A percentile compares a stretch with the other conserved stretches of the same genome.
Conservation (phyloP, 352 stramenopile genomes). For the Elongisporangium anandrum region DNA sequence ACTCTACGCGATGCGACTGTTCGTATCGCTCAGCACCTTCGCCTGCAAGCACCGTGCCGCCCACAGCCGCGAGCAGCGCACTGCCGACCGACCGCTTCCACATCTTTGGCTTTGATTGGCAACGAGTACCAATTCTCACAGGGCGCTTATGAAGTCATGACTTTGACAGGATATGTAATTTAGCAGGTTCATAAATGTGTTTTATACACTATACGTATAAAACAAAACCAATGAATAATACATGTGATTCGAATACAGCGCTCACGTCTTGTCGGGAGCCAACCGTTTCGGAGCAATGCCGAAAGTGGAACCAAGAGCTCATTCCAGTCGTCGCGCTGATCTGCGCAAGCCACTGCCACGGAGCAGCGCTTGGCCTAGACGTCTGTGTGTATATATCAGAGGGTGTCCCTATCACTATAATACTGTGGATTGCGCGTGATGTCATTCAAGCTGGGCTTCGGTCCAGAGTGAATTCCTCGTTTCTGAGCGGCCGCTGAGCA, state of each 20-base stretch:
- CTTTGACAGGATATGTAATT: background rate
- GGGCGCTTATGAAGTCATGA: background rate
- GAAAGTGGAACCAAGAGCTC: background rate
- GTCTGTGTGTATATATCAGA: conserved; percentile 8
- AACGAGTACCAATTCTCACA: conserved; percentile 4
- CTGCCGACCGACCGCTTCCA: conserved; percentile 8
- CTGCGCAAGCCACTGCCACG: background rate
- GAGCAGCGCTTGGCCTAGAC: background rate
- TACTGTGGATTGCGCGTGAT: conserved; percentile 46
- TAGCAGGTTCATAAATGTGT: background rate
- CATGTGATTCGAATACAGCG: background rate
- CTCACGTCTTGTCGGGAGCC: background rate
- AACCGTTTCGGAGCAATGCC: background rate
- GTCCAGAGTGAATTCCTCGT: conserved; percentile 88
- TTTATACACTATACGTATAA: background rate
- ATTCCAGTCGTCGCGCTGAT: background rate
- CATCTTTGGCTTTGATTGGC: conserved; percentile 11
- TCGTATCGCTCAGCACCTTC: conserved; percentile 44
- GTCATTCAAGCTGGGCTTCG: conserved; percentile 62
- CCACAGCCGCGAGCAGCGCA: conserved; percentile 21
- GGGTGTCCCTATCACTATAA: no score
- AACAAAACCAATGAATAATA: background rate
- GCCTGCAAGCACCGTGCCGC: conserved; percentile 19
- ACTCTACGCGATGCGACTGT: conserved; percentile 19
- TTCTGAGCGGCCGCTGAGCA: conserved; percentile 86